Evolutionary conservation across 495 filamentous ascomycete genomes (phyloP).

Genomic region (Apiosordaria backusii): DNA sequence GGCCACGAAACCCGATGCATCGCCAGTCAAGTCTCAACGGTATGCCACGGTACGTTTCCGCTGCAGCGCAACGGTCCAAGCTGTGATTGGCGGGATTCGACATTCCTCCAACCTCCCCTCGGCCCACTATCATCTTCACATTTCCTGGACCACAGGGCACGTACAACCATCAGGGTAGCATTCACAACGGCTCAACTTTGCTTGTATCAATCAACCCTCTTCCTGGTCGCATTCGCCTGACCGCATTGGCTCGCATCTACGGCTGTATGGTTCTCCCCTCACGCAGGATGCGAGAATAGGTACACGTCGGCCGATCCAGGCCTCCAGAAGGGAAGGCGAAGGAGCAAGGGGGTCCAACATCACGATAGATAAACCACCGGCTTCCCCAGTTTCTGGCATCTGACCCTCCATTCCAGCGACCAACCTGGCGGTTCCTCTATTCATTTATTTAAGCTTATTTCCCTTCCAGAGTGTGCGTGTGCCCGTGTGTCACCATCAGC

Average conservation of each 20-base stretch:
- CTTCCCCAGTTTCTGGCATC: no score
- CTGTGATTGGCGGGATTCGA: constrained; percentile 19
- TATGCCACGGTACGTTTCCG: neutral
- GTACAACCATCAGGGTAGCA: neutral
- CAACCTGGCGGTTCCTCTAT: neutral
- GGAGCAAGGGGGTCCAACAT: no score
- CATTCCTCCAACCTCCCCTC: neutral
- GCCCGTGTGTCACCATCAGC: neutral
- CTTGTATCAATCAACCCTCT: neutral
- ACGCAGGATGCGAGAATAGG: neutral
- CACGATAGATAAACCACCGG: neutral
- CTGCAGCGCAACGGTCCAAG: neutral
- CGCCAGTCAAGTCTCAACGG: neutral
- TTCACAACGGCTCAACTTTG: neutral
- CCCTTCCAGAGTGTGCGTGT: neutral
- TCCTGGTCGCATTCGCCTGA: neutral
- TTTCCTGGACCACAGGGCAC: constrained; percentile 1
- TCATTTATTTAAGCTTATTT: neutral
- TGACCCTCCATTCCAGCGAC: neutral
- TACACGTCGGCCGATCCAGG: neutral
- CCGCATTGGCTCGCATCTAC: constrained; percentile 6
- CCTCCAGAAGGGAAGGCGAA: neutral
- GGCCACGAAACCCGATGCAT: neutral
- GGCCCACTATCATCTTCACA: neutral
- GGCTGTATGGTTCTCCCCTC: neutral